Base-by-base conservation (phyloP, 164 flowering plant genomes). In the Chimonanthus salicifolius region DNA sequence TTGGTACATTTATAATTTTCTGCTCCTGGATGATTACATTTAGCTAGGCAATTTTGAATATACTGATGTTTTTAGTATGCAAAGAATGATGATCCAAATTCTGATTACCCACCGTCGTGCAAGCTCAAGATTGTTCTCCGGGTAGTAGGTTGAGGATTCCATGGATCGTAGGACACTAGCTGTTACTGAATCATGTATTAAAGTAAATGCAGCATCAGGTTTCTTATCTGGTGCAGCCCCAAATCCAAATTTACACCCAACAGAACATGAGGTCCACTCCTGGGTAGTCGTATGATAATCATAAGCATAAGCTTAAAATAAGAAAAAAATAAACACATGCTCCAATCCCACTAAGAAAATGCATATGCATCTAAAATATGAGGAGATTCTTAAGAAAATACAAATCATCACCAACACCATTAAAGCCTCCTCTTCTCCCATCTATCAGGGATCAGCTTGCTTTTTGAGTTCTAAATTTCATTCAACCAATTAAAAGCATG, bases 31-130 rank as follows among this genome's bases (percentile, higher is more conserved):
- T 33, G 33, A 33, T 33, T 0, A 33, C 33, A 33, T 33, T 33
- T 33, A 33, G 33, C 33, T 33, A 33, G 33, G 13, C 7, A 51
- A 51, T 51, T 13, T 51, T 7, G 13, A 51, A 7, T 51, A 51
- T 51, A 13, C 58, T 7, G 58, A 51, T 16, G 33, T 33, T 33
- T 20, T 49, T n/a, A 72, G 44, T 16, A 49, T 50, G 60, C 48
- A 7, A 33, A 50, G 33, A 54, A 71, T 75, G 70, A 16, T 67
- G 77, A 71, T 70, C 67, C 20, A 74, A 75, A 83, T 72, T 62
- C 87, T 88, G 91, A 95, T 89, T 92, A 94, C 67, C 20, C 91
- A 94, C 98, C 97, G 90, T 94, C 96, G 83, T 83, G 98, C 98
- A 67, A 70, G 71, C 65, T 65, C 87, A 78, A 94, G 64, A 76